Evolutionary conservation across 306 rosid genomes (phyloP).

Genomic region (Cucurbita moschata): DNA sequence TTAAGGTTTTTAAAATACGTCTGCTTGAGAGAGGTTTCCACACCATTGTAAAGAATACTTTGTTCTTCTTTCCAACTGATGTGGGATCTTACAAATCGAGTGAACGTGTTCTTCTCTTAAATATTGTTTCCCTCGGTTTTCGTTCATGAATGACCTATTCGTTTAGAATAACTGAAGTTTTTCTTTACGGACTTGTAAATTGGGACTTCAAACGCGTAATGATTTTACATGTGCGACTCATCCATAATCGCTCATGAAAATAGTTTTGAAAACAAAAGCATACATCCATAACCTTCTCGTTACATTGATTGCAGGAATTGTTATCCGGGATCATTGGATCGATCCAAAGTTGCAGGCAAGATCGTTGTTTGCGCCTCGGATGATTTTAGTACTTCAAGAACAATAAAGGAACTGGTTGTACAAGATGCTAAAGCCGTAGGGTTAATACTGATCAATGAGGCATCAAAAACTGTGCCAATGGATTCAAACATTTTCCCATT

Average conservation of each 20-base stretch:
- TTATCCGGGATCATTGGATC: conserved; percentile 76
- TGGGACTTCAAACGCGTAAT: background rate
- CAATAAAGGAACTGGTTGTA: conserved; percentile 59
- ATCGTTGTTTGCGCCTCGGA: conserved; percentile 57
- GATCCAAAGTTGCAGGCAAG: conserved; percentile 42
- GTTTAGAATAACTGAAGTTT: background rate
- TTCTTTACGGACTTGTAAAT: background rate
- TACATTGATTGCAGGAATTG: conserved; percentile 48
- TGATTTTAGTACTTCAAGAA: conserved; percentile 35
- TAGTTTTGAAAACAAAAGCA: background rate
- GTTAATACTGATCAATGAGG: conserved; percentile 43
- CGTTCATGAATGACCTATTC: background rate
- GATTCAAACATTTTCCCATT: conserved; percentile 73
- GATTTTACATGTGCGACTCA: background rate
- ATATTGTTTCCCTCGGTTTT: background rate
- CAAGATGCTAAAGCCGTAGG: conserved; percentile 76
- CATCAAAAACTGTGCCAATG: conserved; percentile 33
- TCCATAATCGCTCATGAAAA: background rate
- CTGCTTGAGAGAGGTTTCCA: too few species aligned
- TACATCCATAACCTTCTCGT: background rate
- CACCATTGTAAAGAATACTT: too few species aligned
- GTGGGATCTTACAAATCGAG: background rate
- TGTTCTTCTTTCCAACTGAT: too few species aligned
- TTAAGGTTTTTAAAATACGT: too few species aligned
- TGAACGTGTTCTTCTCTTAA: background rate